These are phyloP conservation scores for Jackrogersella multiformis DNA, from an alignment of 495 filamentous ascomycete species.

Conservation along the genomic window DNA sequence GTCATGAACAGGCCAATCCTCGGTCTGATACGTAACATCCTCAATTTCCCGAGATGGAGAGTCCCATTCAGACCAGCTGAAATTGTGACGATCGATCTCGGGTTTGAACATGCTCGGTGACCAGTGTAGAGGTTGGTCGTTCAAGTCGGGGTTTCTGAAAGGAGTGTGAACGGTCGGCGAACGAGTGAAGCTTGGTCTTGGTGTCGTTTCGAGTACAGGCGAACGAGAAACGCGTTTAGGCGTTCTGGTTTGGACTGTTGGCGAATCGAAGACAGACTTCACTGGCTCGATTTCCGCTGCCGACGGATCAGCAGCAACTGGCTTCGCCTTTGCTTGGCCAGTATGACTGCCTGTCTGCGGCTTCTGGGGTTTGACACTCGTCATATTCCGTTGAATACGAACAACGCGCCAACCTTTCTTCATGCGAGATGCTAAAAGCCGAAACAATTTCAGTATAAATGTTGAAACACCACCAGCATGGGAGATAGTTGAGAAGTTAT, in stretches of 20 bases:
- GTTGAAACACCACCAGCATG: neutral
- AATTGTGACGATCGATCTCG: conserved; percentile 33
- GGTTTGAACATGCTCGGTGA: conserved; percentile 38
- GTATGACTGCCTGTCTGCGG: neutral
- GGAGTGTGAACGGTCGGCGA: conserved; percentile 11
- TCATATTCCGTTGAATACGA: neutral
- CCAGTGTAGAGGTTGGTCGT: conserved; percentile 29
- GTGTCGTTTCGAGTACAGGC: conserved; percentile 4
- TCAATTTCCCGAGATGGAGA: conserved; percentile 34
- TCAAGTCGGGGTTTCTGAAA: conserved; percentile 30
- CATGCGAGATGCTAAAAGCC: conserved; percentile 32
- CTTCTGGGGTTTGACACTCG: neutral
- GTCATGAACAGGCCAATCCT: conserved; percentile 5
- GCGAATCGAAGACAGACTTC: neutral
- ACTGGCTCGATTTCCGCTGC: neutral
- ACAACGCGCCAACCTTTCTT: conserved; percentile 31
- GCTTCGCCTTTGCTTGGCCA: conserved; percentile 1
- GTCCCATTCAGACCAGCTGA: conserved; percentile 38
- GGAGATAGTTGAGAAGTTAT: too few relatives aligned
- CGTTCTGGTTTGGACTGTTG: neutral
- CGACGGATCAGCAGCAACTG: neutral
- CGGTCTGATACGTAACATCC: conserved; percentile 29
- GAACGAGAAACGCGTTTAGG: neutral
- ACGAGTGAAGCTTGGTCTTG: neutral
- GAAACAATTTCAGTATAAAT: neutral